phyloP scores from a whole-genome alignment of 1,139 yeast species.

The Debaryomyces sp. region DNA sequence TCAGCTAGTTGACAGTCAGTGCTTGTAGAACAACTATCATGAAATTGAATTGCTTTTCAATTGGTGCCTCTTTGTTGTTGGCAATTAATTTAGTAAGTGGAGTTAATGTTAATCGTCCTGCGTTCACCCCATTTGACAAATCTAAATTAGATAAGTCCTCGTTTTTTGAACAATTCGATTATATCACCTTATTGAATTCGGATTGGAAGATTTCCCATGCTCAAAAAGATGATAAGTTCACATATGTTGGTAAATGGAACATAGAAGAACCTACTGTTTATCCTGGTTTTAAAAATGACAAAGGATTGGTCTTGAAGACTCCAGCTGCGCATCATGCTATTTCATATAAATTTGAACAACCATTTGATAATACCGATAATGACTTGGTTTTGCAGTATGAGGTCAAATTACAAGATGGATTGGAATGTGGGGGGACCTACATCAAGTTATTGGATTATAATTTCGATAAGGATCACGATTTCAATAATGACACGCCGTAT shows the following conservation, averaged over 20 bases:
- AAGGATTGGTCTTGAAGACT: conserved; percentile 73
- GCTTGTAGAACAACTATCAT: neutral
- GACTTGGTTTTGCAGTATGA: conserved; percentile 87
- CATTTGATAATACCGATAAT: conserved; percentile 57
- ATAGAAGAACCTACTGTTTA: conserved; percentile 55
- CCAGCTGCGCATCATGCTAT: conserved; percentile 84
- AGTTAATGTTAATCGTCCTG: conserved; percentile 6
- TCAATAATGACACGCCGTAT: conserved; percentile 68
- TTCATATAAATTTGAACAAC: conserved; percentile 55
- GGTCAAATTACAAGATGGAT: conserved; percentile 75
- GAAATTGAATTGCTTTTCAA: conserved; percentile 2
- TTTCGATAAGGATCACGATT: conserved; percentile 29
- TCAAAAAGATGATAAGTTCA: conserved; percentile 52
- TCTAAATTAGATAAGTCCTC: conserved; percentile 38
- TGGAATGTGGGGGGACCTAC: conserved; percentile 88
- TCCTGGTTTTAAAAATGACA: conserved; percentile 64
- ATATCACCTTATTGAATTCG: conserved; percentile 37
- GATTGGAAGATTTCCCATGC: conserved; percentile 70
- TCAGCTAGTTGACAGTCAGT: neutral
- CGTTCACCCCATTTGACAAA: conserved; percentile 33
- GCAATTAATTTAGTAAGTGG: neutral
- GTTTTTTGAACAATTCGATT: conserved; percentile 71
- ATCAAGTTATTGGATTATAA: conserved; percentile 63
- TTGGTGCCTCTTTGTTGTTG: neutral
- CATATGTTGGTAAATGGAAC: conserved; percentile 75